A percentile compares a stretch with the other conserved stretches of the same genome.
Evolutionary conservation across 2,329 filamentous ascomycete genomes (phyloP).

Genomic region (Pyrenophora teres): DNA sequence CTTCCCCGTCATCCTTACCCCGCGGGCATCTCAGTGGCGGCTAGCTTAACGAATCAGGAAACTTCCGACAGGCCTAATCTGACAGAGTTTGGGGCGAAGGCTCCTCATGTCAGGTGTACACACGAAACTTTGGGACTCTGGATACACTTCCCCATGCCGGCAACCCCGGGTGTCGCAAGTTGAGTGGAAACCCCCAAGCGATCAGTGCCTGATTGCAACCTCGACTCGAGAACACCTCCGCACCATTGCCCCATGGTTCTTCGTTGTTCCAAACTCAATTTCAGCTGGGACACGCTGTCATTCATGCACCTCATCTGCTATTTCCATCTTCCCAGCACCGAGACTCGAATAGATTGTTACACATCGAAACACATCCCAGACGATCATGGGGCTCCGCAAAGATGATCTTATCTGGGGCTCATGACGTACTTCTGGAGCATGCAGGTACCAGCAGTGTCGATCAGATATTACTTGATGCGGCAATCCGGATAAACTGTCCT

Average conservation of each 20-base stretch:
- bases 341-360: not conserved
- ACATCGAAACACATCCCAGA: not conserved
- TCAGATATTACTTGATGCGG: slow-evolving; percentile 8
- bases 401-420: slow-evolving; percentile 6
- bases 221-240: not conserved
- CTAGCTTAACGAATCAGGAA: slow-evolving; percentile 9
- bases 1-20: slow-evolving; percentile 12
- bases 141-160: slow-evolving; percentile 13
- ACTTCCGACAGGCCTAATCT: slow-evolving; percentile 3
- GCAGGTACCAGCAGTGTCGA: slow-evolving; percentile 16
- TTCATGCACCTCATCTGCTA: not conserved
- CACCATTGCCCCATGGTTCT: slow-evolving; percentile 8
- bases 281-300: not conserved
- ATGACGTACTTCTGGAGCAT: slow-evolving; percentile 15
- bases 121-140: slow-evolving; percentile 4
- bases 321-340: not conserved
- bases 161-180: slow-evolving; percentile 6
- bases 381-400: slow-evolving; percentile 7
- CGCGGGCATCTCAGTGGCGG: slow-evolving; percentile 3
- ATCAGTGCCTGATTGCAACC: not conserved
- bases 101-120: slow-evolving; percentile 9
- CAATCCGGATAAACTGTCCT: slow-evolving; percentile 4
- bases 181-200: not conserved
- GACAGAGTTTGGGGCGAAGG: slow-evolving; percentile 10
- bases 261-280: slow-evolving; percentile 1